A percentile compares a stretch with the other conserved stretches of the same genome.
Conservation (phyloP, 202 grass and related monocot species). For the Setaria viridis region DNA sequence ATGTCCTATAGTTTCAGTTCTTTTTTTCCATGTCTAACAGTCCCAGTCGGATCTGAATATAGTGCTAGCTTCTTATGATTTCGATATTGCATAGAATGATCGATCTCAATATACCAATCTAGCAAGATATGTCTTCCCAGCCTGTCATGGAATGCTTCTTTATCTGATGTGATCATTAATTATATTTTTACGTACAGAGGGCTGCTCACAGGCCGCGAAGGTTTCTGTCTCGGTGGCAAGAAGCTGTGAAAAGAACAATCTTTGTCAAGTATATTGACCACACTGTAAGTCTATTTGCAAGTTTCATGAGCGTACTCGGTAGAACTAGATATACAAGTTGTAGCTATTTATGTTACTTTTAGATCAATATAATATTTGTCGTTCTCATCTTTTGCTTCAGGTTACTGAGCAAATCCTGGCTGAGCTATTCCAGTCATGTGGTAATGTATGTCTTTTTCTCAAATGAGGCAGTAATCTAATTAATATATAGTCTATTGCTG, state of each 20-base stretch:
- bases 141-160: not conserved
- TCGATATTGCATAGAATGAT: not conserved
- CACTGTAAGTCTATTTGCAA: slow-evolving; percentile 35
- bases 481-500: not conserved
- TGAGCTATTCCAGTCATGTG: slow-evolving; percentile 41
- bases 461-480: not conserved
- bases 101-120: not conserved
- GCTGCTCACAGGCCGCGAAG: slow-evolving; percentile 15
- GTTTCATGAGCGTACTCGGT: not conserved
- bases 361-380: not conserved
- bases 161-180: not conserved
- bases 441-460: slow-evolving; percentile 43
- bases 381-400: slow-evolving; percentile 40
- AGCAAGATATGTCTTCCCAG: not conserved
- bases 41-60: not conserved
- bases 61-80: not conserved
- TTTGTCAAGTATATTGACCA: slow-evolving; percentile 67
- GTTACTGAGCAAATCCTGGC: slow-evolving; percentile 56
- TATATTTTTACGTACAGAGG: not conserved
- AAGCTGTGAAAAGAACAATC: slow-evolving; percentile 58
- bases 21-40: not conserved
- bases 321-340: not conserved
- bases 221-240: not conserved
- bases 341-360: not conserved
- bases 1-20: not conserved